Conservation (phyloP, 805 yeast genomes). For the Wickerhamomyces chambardii region DNA sequence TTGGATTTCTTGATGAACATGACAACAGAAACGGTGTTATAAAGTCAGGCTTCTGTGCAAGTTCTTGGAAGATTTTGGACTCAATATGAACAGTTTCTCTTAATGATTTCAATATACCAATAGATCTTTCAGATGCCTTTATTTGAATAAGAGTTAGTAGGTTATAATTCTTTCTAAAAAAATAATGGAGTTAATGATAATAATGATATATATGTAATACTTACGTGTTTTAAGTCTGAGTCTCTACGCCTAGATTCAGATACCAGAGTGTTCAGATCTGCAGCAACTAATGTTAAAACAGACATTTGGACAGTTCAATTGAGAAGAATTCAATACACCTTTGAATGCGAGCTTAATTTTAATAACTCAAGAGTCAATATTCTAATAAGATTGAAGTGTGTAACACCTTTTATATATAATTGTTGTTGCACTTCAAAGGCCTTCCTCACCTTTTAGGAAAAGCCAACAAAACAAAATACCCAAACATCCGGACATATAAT, state of each 20-base stretch:
- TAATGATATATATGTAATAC: slow-evolving; percentile 9
- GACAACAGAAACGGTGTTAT: slow-evolving; percentile 64
- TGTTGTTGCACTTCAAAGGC: no score
- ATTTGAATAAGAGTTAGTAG: slow-evolving; percentile 8
- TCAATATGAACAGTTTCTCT: slow-evolving; percentile 19
- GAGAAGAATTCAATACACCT: no score
- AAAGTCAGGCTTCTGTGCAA: slow-evolving; percentile 42
- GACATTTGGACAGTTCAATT: no score
- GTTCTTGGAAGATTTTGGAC: slow-evolving; percentile 18
- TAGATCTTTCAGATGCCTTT: slow-evolving; percentile 38
- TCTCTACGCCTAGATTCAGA: slow-evolving; percentile 68
- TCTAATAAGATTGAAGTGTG: no score
- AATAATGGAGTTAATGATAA: slow-evolving; percentile 3
- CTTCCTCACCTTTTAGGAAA: no score
- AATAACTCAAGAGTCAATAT: no score
- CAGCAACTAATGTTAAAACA: slow-evolving; percentile 35
- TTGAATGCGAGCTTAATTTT: no score
- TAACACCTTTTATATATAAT: no score
- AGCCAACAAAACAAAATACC: no score
- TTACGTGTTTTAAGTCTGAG: slow-evolving; percentile 53
- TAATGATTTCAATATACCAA: slow-evolving; percentile 32
- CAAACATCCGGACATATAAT: no score
- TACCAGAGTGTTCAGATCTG: slow-evolving; percentile 52
- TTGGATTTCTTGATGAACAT: slow-evolving; percentile 67
- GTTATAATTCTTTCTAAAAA: slow-evolving; percentile 16